These are phyloP conservation scores for Barnettozyma californica DNA, from an alignment of 805 yeast species.

Conservation along the genomic window DNA sequence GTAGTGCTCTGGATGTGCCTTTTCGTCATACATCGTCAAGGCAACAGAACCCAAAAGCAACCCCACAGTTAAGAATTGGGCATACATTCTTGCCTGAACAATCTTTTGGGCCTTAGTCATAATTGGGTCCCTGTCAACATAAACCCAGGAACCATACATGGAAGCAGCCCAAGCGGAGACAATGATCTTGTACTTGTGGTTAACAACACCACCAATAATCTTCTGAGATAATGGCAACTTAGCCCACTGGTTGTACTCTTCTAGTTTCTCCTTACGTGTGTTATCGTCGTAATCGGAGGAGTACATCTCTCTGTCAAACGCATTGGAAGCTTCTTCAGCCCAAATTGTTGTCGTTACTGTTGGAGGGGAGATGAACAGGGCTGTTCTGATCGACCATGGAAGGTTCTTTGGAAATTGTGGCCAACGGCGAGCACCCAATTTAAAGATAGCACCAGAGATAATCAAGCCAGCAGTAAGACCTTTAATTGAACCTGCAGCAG, in stretches of 20 bases:
- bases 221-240: slow-evolving; percentile 44
- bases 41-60: slow-evolving; percentile 66
- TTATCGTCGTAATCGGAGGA: slow-evolving; percentile 37
- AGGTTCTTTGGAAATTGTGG: slow-evolving; percentile 39
- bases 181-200: slow-evolving; percentile 61
- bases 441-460: slow-evolving; percentile 50
- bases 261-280: slow-evolving; percentile 28
- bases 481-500: slow-evolving; percentile 54
- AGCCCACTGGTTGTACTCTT: slow-evolving; percentile 48
- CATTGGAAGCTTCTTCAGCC: slow-evolving; percentile 68
- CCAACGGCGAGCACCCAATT: slow-evolving; percentile 41
- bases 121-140: slow-evolving; percentile 66
- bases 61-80: slow-evolving; percentile 74
- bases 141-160: slow-evolving; percentile 71
- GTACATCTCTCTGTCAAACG: slow-evolving; percentile 59
- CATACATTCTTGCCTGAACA: slow-evolving; percentile 88
- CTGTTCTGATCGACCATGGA: slow-evolving; percentile 59
- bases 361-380: slow-evolving; percentile 64
- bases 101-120: slow-evolving; percentile 75
- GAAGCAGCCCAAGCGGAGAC: slow-evolving; percentile 77
- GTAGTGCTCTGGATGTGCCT: slow-evolving; percentile 39
- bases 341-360: slow-evolving; percentile 53
- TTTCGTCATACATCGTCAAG: slow-evolving; percentile 58
- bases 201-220: slow-evolving; percentile 41
- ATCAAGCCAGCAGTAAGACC: slow-evolving; percentile 55